phyloP scores from a whole-genome alignment of 1,284 basidiomycete species.

The Psilocybe mexicana region DNA sequence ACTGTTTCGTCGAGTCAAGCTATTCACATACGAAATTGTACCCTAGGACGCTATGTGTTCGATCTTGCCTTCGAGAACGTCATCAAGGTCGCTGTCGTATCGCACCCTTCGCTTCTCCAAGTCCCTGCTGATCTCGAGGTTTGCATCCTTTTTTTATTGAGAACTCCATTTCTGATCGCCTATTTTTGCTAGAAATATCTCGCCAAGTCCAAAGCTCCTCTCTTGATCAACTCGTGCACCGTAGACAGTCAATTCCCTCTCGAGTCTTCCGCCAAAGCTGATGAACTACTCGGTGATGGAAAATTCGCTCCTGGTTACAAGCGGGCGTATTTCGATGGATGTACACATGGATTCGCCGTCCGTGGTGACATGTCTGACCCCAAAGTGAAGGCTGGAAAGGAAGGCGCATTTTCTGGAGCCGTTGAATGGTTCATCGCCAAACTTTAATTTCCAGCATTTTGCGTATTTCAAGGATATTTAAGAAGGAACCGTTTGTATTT shows the following conservation, averaged over 20 bases:
- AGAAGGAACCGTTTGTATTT: no score
- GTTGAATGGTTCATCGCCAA: slow-evolving; percentile 52
- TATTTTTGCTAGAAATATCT: slow-evolving; percentile 46
- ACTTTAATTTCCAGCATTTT: slow-evolving; percentile 14
- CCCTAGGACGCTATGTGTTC: slow-evolving; percentile 52
- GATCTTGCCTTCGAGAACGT: slow-evolving; percentile 65
- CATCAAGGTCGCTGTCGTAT: slow-evolving; percentile 53
- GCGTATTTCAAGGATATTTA: no score
- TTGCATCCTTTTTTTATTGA: slow-evolving; percentile 4
- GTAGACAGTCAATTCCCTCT: slow-evolving; percentile 51
- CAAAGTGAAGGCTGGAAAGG: slow-evolving; percentile 58
- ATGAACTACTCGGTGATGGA: slow-evolving; percentile 57
- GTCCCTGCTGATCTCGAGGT: slow-evolving; percentile 66
- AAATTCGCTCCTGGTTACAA: slow-evolving; percentile 59
- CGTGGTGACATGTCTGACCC: slow-evolving; percentile 50
- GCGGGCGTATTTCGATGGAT: slow-evolving; percentile 55
- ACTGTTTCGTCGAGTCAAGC: not conserved
- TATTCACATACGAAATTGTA: not conserved
- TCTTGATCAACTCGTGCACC: slow-evolving; percentile 66
- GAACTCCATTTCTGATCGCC: not conserved
- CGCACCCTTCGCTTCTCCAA: slow-evolving; percentile 72
- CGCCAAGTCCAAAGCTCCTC: slow-evolving; percentile 47
- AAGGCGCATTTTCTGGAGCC: slow-evolving; percentile 57
- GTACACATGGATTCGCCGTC: slow-evolving; percentile 64
- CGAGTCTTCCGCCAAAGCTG: slow-evolving; percentile 48